phyloP scores from a whole-genome alignment of 345 rosid species.

The Microthlaspi erraticum region DNA sequence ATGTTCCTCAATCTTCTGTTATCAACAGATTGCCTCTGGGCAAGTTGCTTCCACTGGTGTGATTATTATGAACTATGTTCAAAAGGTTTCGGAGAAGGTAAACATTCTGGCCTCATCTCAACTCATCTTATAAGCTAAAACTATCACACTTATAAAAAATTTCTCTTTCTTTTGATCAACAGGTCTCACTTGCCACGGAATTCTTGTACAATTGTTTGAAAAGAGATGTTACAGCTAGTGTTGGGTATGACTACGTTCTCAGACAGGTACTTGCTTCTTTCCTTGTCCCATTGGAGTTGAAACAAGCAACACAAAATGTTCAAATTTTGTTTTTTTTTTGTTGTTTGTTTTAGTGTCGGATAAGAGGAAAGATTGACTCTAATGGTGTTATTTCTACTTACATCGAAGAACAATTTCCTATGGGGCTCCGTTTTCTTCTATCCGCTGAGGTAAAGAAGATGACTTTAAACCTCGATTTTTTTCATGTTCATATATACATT shows the following conservation, averaged over 20 bases:
- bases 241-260: constrained; percentile 83
- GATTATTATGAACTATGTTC: constrained; percentile 85
- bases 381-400: constrained; percentile 70
- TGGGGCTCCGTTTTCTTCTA: constrained; percentile 73
- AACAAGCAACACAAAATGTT: not conserved
- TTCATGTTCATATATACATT: not conserved
- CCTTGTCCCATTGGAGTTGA: not conserved
- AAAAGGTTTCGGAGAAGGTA: constrained; percentile 90
- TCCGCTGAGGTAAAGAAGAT: constrained; percentile 77
- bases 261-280: constrained; percentile 62
- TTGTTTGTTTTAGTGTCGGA: constrained; percentile 59
- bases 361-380: constrained; percentile 90
- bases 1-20: too few species aligned
- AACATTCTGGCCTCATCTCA: constrained; percentile 6
- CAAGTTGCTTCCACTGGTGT: constrained; percentile 88
- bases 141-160: not conserved
- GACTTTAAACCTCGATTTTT: constrained; percentile 7
- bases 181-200: constrained; percentile 86
- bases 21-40: constrained; percentile 68
- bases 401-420: constrained; percentile 74
- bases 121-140: not conserved
- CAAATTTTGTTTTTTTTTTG: not conserved
- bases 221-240: constrained; percentile 78
- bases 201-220: constrained; percentile 77
- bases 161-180: constrained; percentile 7